phyloP scores from a whole-genome alignment of 176 grass and related monocot species.

The Rhynchospora tenuis region DNA sequence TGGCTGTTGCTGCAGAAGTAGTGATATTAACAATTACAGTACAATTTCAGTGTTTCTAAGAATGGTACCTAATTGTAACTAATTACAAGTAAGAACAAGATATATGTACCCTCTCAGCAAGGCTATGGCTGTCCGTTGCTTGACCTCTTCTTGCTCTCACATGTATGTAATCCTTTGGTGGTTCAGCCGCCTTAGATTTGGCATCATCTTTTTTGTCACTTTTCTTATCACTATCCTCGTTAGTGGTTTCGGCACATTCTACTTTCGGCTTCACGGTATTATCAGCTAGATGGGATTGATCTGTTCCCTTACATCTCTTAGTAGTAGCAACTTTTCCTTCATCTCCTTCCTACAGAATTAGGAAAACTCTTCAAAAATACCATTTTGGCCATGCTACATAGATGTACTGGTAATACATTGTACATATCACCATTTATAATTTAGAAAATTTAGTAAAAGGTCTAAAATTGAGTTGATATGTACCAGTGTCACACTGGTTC shows the following conservation, averaged over 20 bases:
- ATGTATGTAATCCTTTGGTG: constrained; percentile 91
- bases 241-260: constrained; percentile 50
- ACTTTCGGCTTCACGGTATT: constrained; percentile 35
- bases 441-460: background rate
- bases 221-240: constrained; percentile 44
- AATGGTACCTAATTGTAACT: background rate
- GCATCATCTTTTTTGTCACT: constrained; percentile 41
- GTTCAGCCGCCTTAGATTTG: constrained; percentile 59
- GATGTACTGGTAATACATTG: background rate
- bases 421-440: background rate
- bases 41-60: background rate
- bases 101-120: constrained; percentile 75
- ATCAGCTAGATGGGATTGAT: constrained; percentile 10
- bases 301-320: constrained; percentile 47
- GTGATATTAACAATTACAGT: background rate
- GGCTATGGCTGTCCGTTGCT: constrained; percentile 93
- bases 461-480: background rate
- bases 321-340: constrained; percentile 35
- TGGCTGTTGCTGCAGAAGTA: background rate
- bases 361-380: background rate
- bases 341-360: constrained; percentile 24
- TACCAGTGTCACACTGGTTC: background rate
- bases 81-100: background rate
- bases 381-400: background rate
- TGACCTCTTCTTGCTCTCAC: constrained; percentile 92